Evolutionary conservation across 148 eudicot species (phyloP).

Genomic region (Vaccinium vitisidaea): DNA sequence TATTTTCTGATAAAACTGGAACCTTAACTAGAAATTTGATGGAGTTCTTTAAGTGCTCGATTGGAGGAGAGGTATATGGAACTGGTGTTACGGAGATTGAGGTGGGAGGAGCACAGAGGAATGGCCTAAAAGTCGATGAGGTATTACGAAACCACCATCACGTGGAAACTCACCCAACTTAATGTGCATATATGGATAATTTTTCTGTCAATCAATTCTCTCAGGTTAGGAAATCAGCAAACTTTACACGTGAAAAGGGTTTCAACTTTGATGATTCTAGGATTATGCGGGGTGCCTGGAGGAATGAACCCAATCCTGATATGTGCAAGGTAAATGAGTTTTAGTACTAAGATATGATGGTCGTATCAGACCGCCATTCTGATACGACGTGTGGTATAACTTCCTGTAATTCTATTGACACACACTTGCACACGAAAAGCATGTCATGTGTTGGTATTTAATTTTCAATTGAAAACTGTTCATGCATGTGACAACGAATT

Average conservation of each 20-base stretch:
- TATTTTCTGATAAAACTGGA: conserved; percentile 96
- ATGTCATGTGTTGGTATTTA: neutral
- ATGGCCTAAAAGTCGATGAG: conserved; percentile 57
- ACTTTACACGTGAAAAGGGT: conserved; percentile 70
- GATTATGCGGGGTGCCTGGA: conserved; percentile 97
- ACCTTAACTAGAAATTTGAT: conserved; percentile 91
- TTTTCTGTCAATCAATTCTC: conserved; percentile 9
- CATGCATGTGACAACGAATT: neutral
- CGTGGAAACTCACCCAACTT: neutral
- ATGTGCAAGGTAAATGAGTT: conserved; percentile 66
- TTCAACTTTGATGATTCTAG: conserved; percentile 91
- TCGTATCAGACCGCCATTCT: neutral
- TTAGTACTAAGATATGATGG: neutral
- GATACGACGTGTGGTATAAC: neutral
- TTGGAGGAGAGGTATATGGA: conserved; percentile 93
- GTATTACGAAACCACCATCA: conserved; percentile 24
- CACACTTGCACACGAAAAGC: neutral
- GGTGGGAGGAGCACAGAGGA: conserved; percentile 74
- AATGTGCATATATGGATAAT: conserved; percentile 9
- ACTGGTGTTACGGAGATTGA: conserved; percentile 93
- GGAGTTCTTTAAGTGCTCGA: conserved; percentile 99
- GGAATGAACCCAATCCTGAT: conserved; percentile 94
- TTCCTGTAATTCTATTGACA: neutral
- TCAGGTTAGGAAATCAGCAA: conserved; percentile 58
- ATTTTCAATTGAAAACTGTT: neutral